These are phyloP conservation scores for Scenedesmus sp. DNA, from an alignment of 163 green algal genomes.

Conservation along the genomic window DNA sequence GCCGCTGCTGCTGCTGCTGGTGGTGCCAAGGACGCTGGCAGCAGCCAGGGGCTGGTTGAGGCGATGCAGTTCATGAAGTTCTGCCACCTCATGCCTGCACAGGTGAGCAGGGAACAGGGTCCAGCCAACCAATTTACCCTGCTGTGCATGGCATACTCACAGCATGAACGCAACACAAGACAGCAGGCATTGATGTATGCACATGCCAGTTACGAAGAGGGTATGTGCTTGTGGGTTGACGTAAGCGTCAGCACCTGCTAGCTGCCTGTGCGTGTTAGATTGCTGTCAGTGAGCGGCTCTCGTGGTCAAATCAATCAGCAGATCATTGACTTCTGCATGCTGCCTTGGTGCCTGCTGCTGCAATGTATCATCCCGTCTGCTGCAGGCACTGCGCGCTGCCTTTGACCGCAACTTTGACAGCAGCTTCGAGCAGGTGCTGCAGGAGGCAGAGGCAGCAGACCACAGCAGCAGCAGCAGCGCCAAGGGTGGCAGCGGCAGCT, in stretches of 20 bases:
- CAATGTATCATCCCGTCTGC: background rate
- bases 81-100: conserved; percentile 78
- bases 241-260: no score
- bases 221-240: no score
- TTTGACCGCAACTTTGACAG: conserved; percentile 57
- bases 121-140: no score
- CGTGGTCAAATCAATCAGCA: no score
- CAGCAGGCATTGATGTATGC: no score
- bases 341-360: background rate
- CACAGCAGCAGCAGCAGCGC: conserved; percentile 29
- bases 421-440: conserved; percentile 75
- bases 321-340: background rate
- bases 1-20: background rate
- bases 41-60: conserved; percentile 51
- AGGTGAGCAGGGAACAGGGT: conserved; percentile 27
- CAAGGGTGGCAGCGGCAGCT: background rate
- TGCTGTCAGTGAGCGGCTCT: no score
- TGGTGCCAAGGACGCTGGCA: background rate
- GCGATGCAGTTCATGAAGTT: conserved; percentile 83
- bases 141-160: no score
- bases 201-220: no score
- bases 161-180: no score
- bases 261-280: no score
- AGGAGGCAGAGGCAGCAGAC: conserved; percentile 36
- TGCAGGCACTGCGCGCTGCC: conserved; percentile 62